These are phyloP conservation scores for Paramyrothecium roridum DNA, from an alignment of 2,329 filamentous ascomycete genomes.

Conservation along the genomic window DNA sequence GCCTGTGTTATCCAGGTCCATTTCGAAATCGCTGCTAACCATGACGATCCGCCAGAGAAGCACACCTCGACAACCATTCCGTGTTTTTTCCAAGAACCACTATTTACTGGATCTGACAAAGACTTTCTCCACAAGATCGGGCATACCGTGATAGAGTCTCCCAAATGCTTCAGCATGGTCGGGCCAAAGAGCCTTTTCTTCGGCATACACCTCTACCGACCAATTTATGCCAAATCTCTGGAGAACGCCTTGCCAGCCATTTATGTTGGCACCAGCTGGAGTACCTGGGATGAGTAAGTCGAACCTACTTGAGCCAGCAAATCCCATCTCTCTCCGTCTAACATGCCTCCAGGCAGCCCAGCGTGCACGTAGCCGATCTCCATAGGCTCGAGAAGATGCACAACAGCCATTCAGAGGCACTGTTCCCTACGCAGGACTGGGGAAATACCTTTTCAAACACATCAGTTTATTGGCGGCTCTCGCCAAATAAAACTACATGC, in stretches of 20 bases:
- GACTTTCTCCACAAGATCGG: slow-evolving; percentile 53
- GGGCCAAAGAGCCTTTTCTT: slow-evolving; percentile 51
- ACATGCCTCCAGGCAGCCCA: background rate
- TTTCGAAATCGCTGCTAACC: background rate
- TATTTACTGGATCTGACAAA: slow-evolving; percentile 45
- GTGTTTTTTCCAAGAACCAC: slow-evolving; percentile 53
- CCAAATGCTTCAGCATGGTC: slow-evolving; percentile 49
- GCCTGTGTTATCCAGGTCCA: too few species aligned
- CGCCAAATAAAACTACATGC: background rate
- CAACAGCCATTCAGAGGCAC: slow-evolving; percentile 9
- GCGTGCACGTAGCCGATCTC: slow-evolving; percentile 10
- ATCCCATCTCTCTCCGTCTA: background rate
- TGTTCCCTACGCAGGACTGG: slow-evolving; percentile 17
- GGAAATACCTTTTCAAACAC: slow-evolving; percentile 20
- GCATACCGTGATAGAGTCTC: slow-evolving; percentile 48
- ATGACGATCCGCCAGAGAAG: slow-evolving; percentile 11
- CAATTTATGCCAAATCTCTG: slow-evolving; percentile 51
- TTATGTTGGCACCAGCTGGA: slow-evolving; percentile 55
- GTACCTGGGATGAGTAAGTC: slow-evolving; percentile 48
- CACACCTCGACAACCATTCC: slow-evolving; percentile 25
- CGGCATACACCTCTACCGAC: slow-evolving; percentile 58
- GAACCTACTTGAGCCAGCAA: slow-evolving; percentile 11
- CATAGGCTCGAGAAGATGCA: slow-evolving; percentile 18
- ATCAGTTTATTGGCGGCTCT: slow-evolving; percentile 19
- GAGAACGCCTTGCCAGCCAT: slow-evolving; percentile 42